Evolutionary conservation across 495 filamentous ascomycete species (phyloP).

Genomic region (Antarctomyces pellizariae): DNA sequence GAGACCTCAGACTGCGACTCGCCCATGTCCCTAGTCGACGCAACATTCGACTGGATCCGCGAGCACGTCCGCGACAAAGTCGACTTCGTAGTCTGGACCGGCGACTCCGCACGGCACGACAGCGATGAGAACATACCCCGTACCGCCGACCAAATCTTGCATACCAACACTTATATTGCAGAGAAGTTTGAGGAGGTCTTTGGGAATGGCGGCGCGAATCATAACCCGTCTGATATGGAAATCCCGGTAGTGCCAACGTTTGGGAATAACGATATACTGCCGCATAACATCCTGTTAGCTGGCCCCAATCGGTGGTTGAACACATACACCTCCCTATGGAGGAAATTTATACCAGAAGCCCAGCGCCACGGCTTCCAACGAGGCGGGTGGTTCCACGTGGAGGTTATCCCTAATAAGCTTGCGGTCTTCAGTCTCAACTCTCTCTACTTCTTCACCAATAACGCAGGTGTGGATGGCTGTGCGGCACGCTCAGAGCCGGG

Average conservation of each 20-base stretch:
- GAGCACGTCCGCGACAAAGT: constrained; percentile 58
- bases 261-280: constrained; percentile 93
- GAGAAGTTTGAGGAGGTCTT: constrained; percentile 58
- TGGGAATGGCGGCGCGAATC: constrained; percentile 21
- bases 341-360: constrained; percentile 69
- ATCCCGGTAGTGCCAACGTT: constrained; percentile 78
- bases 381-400: constrained; percentile 83
- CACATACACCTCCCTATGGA: constrained; percentile 52
- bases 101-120: constrained; percentile 87
- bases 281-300: constrained; percentile 75
- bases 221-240: constrained; percentile 29
- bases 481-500: constrained; percentile 53
- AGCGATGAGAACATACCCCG: constrained; percentile 73
- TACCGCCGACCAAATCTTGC: constrained; percentile 42
- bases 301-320: constrained; percentile 74
- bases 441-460: constrained; percentile 83
- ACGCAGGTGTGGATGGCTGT: constrained; percentile 82
- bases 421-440: constrained; percentile 93
- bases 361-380: constrained; percentile 80
- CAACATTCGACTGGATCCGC: constrained; percentile 83
- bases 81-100: constrained; percentile 96
- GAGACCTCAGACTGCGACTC: constrained; percentile 77
- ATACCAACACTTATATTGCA: constrained; percentile 51
- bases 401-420: constrained; percentile 70
- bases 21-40: constrained; percentile 56